Evolutionary conservation across 2,329 filamentous ascomycete genomes (phyloP).

Genomic region (Exophiala phaeomuriformis): DNA sequence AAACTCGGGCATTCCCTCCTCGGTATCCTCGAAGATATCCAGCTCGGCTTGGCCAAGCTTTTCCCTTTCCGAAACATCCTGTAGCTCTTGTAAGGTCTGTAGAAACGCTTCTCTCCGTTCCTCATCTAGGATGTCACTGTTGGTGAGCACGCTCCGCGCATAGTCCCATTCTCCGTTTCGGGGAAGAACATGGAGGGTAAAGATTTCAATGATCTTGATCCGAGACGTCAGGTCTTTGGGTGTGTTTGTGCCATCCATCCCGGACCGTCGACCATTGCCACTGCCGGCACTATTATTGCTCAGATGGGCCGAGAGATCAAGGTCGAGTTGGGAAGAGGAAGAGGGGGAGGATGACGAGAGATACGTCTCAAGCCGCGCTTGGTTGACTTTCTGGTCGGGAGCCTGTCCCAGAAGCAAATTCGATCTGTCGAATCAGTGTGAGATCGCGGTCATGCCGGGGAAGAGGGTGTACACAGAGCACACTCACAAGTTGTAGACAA

Average conservation of each 20-base stretch:
- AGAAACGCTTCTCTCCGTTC: slow-evolving; percentile 84
- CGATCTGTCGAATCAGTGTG: slow-evolving; percentile 50
- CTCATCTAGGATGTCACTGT: slow-evolving; percentile 82
- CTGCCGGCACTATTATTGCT: slow-evolving; percentile 29
- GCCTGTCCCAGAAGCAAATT: slow-evolving; percentile 89
- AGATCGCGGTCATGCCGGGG: neutral
- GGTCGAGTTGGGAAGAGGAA: slow-evolving; percentile 62
- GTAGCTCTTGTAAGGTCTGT: slow-evolving; percentile 72
- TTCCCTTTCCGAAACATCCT: slow-evolving; percentile 62
- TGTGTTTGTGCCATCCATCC: slow-evolving; percentile 63
- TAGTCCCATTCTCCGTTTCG: slow-evolving; percentile 96
- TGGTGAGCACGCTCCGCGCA: slow-evolving; percentile 78
- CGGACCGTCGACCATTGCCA: slow-evolving; percentile 34
- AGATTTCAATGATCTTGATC: slow-evolving; percentile 89
- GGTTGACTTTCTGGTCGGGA: slow-evolving; percentile 72
- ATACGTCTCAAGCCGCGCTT: slow-evolving; percentile 80
- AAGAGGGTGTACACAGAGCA: slow-evolving; percentile 25
- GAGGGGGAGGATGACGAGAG: slow-evolving; percentile 74
- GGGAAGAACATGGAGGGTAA: slow-evolving; percentile 88
- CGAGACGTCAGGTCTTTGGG: slow-evolving; percentile 76
- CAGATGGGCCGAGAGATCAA: slow-evolving; percentile 57
- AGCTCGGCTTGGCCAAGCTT: slow-evolving; percentile 11
- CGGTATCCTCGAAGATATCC: slow-evolving; percentile 34
- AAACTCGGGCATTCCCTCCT: slow-evolving; percentile 56
- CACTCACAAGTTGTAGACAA: slow-evolving; percentile 55